Evolutionary conservation across 2,329 filamentous ascomycete genomes (phyloP).

Genomic region (Colletotrichum cordylinicola): DNA sequence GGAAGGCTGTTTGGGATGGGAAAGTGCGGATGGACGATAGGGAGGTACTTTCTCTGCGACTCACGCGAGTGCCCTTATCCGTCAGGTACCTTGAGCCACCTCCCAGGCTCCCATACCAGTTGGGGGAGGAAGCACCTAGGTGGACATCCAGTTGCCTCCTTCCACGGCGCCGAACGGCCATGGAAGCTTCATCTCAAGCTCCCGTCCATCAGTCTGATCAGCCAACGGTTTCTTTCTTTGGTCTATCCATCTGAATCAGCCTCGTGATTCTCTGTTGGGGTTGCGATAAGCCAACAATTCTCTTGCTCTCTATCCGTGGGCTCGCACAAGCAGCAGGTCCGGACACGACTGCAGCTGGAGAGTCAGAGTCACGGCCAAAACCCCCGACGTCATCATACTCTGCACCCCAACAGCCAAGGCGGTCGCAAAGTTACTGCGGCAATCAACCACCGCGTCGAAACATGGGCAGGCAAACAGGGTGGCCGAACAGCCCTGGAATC

Average conservation of each 20-base stretch:
- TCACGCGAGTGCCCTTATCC: neutral
- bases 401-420: neutral
- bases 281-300: neutral
- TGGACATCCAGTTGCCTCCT: neutral
- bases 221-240: neutral
- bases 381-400: slow-evolving; percentile 13
- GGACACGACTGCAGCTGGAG: neutral
- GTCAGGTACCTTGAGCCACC: neutral
- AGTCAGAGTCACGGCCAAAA: neutral
- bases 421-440: neutral
- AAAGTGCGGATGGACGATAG: slow-evolving; percentile 13
- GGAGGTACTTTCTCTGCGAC: neutral
- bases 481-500: neutral
- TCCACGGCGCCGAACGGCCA: neutral
- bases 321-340: neutral
- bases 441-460: neutral
- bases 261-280: neutral
- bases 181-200: neutral
- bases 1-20: slow-evolving; percentile 6
- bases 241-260: neutral
- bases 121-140: neutral
- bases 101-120: neutral
- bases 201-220: neutral
- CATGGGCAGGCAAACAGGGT: neutral
- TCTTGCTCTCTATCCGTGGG: neutral